Base-by-base conservation (phyloP, 2,329 filamentous ascomycete species). In the Nemania diffusa region DNA sequence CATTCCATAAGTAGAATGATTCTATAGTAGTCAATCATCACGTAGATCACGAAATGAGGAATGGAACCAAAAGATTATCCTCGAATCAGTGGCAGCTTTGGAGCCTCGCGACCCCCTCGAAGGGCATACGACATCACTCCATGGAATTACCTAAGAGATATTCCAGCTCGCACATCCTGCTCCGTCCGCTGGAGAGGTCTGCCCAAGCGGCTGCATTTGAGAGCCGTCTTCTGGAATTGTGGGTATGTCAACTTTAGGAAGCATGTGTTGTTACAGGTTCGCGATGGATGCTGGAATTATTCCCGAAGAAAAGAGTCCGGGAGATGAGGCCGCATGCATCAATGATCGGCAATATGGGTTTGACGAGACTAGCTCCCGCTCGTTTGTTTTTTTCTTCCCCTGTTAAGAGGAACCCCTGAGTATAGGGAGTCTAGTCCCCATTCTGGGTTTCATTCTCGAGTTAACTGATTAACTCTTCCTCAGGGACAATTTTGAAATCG, bases 1-100 rank as follows among this genome's bases (percentile, higher is more conserved):
- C 22, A 32, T 57, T 40, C 29, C 26, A 20, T 46, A 26, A 34
- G 26, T 8, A 64, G 27, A 59, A 44, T 42, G 62, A 44, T 22
- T 56, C 26, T 51, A 62, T 46, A 44, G 37, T 15, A 11, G 29
- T 61, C 52, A 27, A 44, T 8, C 42, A 29, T 52, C 51, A 55
- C 22, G 42, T 48, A 15, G 46, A 32, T 15, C 27, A 44, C 27
- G 11, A 46, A 56, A n/a, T 13, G 34, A 26, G 53, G 34, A 56
- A 51, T 26, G 53, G 40, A 57, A 50, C 50, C 29, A 58, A 57
- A 60, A 27, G 64, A 66, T 69, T 66, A 69, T 69, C 67, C 67
- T 69, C 67, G 67, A 69, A 69, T 69, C 64, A 67, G 56, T 32
- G 13, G 5, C 42, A 42, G n/a, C 44, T 51, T 50, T 57, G 51